A percentile compares a stretch with the other conserved stretches of the same genome.
phyloP scores from a whole-genome alignment of 148 eudicot species.

The Amaranthus hypochondriacus region DNA sequence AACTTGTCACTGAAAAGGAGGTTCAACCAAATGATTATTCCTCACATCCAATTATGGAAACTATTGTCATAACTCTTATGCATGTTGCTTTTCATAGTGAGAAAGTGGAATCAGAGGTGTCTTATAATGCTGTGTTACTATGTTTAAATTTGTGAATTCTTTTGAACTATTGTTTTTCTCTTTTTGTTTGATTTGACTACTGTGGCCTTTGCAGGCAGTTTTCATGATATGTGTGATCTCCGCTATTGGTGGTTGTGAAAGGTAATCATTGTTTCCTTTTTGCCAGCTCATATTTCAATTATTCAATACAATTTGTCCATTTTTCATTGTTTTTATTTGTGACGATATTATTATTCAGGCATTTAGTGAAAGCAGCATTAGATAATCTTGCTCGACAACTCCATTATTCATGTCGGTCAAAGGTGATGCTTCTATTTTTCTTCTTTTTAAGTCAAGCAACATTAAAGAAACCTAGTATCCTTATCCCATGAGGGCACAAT shows the following conservation, averaged over 20 bases:
- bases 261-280: slow-evolving; percentile 39
- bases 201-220: slow-evolving; percentile 60
- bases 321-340: neutral
- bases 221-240: slow-evolving; percentile 76
- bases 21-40: slow-evolving; percentile 51
- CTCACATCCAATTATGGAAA: slow-evolving; percentile 65
- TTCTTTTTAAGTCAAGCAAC: too few species aligned
- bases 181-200: slow-evolving; percentile 2
- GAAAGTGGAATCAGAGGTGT: slow-evolving; percentile 85
- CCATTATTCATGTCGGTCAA: slow-evolving; percentile 54
- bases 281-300: neutral
- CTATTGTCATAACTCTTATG: slow-evolving; percentile 68
- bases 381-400: slow-evolving; percentile 74
- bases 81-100: slow-evolving; percentile 83
- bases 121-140: slow-evolving; percentile 7
- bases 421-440: slow-evolving; percentile 38
- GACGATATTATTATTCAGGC: slow-evolving; percentile 41
- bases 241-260: slow-evolving; percentile 70
- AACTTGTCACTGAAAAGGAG: slow-evolving; percentile 55
- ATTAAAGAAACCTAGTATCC: too few species aligned
- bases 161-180: neutral
- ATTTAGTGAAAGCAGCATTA: slow-evolving; percentile 58
- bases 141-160: neutral
- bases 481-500: too few species aligned
- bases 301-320: neutral